phyloP scores from a whole-genome alignment of 1,139 yeast genomes.

The Geotrichum siamense region DNA sequence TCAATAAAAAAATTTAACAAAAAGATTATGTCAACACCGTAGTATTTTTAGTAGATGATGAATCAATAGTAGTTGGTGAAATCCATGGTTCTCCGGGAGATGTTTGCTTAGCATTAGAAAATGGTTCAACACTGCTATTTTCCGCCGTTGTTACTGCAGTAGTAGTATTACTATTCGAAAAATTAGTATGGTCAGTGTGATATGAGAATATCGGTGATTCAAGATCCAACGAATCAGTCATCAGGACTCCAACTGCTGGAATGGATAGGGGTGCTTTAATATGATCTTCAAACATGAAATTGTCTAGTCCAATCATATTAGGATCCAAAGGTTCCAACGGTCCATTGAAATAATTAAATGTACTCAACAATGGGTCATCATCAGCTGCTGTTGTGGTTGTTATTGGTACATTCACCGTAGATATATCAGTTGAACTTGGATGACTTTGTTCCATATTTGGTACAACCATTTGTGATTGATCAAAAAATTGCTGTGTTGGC shows the following conservation, averaged over 20 bases:
- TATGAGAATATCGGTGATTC: constrained; percentile 6
- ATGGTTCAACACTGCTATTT: not conserved
- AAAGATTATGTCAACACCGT: constrained; percentile 3
- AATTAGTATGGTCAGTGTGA: not conserved
- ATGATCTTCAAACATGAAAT: constrained; percentile 6
- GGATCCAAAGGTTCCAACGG: constrained; percentile 6
- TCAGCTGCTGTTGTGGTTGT: not conserved
- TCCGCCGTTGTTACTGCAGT: not conserved
- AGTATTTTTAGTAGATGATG: not conserved
- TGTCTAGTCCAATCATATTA: not conserved
- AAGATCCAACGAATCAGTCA: constrained; percentile 10
- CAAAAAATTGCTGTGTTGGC: not conserved
- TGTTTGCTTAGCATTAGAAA: not conserved
- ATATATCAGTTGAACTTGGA: too few relatives aligned
- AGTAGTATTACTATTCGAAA: not conserved
- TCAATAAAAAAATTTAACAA: not conserved
- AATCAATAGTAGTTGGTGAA: constrained; percentile 2
- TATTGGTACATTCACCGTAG: too few relatives aligned
- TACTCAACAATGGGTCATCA: not conserved
- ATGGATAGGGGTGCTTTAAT: constrained; percentile 6
- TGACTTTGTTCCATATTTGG: too few relatives aligned
- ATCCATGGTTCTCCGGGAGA: constrained; percentile 11
- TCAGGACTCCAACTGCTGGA: constrained; percentile 11
- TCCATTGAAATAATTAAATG: constrained; percentile 1
- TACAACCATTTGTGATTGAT: not conserved